Conservation (phyloP, 2,329 filamentous ascomycete genomes). For the Ascochyta lentis region DNA sequence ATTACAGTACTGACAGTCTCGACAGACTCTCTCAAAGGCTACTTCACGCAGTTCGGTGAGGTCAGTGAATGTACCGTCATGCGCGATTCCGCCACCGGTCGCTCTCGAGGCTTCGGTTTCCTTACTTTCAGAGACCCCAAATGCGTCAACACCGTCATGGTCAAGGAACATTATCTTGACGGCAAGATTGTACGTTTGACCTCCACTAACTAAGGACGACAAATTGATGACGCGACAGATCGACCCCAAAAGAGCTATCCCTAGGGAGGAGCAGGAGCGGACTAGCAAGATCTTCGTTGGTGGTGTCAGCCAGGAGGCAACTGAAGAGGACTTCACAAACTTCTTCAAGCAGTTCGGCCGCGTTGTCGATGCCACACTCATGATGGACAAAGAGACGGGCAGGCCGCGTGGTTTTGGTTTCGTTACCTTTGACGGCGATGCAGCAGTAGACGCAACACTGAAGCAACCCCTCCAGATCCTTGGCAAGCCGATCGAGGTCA, state of each 20-base stretch:
- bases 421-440: constrained; percentile 96
- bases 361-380: constrained; percentile 95
- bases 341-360: constrained; percentile 97
- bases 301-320: constrained; percentile 95
- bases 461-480: constrained; percentile 87
- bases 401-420: constrained; percentile 95
- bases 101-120: constrained; percentile 96
- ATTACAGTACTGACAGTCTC: constrained; percentile 1
- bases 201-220: constrained; percentile 17
- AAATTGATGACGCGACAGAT: constrained; percentile 67
- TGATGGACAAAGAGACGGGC: constrained; percentile 99
- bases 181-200: constrained; percentile 88
- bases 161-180: constrained; percentile 97
- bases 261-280: constrained; percentile 95
- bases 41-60: constrained; percentile 97
- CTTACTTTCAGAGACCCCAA: constrained; percentile 97
- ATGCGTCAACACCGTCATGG: constrained; percentile 99
- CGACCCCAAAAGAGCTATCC: constrained; percentile 96
- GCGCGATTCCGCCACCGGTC: constrained; percentile 91
- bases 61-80: constrained; percentile 99
- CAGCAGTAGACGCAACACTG: constrained; percentile 90
- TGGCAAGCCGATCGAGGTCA: constrained; percentile 96
- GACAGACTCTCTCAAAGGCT: constrained; percentile 91
- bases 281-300: constrained; percentile 99
- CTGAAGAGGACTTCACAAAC: constrained; percentile 92